Evolutionary conservation across 1,139 yeast genomes (phyloP), one percentile per base, ranked within the genome.

Genomic region (Entelexis sorbosivorans): DNA sequence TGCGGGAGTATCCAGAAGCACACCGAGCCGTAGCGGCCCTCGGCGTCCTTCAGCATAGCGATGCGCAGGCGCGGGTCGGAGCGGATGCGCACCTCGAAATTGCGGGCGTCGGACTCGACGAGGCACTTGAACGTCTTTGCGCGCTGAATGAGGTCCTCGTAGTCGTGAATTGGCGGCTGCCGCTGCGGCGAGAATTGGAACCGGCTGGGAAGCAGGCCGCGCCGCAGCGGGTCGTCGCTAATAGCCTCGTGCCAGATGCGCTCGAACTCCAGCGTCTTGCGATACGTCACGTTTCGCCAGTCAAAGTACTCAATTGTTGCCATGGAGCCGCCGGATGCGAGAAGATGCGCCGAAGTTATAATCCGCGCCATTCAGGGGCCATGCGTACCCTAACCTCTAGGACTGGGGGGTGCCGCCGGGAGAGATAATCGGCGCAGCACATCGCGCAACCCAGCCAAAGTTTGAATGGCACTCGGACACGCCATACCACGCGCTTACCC

Each of bases 221-320:
- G 19, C 11, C 36, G 2, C 19, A 53, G 28, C 32, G 32, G 28
- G 33, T 54, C 57, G 19, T 53, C 45, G 36, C 44, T 50, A 42
- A 54, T 47, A 0, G 57, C 57, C 36, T 54, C 57, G 13, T 20
- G 16, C 38, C 35, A 20, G 22, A 54, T 34, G 6, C 52, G 52
- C 29, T 47, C 51, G 22, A 50, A 54, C 44, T 40, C 52, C 11
- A 38, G 11, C 9, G 57, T 44, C 11, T 29, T 8, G 2, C 13
- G 19, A 17, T 20, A 40, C 11, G 56, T 38, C 20, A 53, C 35
- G 47, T 49, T 49, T n/a, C 17, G 8, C 38, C 40, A 33, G 28
- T 49, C 39, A 39, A 19, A 51, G 17, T 33, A 28, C 36, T 49
- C 48, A n/a, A 49, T 16, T 6, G 44, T 29, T 17, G 26, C 35